Percentiles rank a stretch among this genome's conserved stretches.
Conservation (phyloP, 2,329 filamentous ascomycete genomes). For the Colletotrichum liaoningense region DNA sequence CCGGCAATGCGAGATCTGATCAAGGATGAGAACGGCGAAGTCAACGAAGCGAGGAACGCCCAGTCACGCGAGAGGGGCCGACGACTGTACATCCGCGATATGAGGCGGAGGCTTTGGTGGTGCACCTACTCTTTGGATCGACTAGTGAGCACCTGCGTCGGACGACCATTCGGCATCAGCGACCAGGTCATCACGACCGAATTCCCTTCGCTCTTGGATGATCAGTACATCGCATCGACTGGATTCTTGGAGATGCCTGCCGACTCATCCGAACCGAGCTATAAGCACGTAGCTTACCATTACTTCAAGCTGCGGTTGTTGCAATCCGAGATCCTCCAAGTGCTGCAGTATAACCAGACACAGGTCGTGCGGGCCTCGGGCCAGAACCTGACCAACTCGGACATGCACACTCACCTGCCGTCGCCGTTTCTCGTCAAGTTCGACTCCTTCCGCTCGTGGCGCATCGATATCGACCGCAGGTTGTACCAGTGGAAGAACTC, state of each 20-base stretch:
- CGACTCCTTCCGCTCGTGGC: constrained; percentile 88
- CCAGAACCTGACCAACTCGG: constrained; percentile 74
- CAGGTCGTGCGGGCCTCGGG: constrained; percentile 77
- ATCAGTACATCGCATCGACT: constrained; percentile 84
- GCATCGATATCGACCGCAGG: constrained; percentile 85
- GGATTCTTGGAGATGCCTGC: constrained; percentile 75
- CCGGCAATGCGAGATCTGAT: constrained; percentile 60
- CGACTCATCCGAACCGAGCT: constrained; percentile 74
- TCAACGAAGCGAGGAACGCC: constrained; percentile 30
- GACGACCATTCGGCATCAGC: constrained; percentile 92
- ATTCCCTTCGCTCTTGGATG: constrained; percentile 89
- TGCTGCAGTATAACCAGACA: constrained; percentile 91
- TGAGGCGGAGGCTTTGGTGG: constrained; percentile 93
- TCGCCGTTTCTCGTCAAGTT: constrained; percentile 89
- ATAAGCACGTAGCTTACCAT: constrained; percentile 91
- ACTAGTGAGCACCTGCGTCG: constrained; percentile 94
- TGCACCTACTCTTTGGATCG: constrained; percentile 95
- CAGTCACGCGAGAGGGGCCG: constrained; percentile 67
- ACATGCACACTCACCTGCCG: constrained; percentile 81
- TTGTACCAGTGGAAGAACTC: constrained; percentile 88
- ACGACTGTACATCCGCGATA: constrained; percentile 86
- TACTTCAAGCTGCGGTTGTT: constrained; percentile 90
- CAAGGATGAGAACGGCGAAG: constrained; percentile 45
- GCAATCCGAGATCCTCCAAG: constrained; percentile 95
- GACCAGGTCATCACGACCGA: constrained; percentile 97